Percentiles rank a stretch among this genome's conserved stretches.
Evolutionary conservation across 2,329 filamentous ascomycete genomes (phyloP).

Genomic region (Epichloe typhina): DNA sequence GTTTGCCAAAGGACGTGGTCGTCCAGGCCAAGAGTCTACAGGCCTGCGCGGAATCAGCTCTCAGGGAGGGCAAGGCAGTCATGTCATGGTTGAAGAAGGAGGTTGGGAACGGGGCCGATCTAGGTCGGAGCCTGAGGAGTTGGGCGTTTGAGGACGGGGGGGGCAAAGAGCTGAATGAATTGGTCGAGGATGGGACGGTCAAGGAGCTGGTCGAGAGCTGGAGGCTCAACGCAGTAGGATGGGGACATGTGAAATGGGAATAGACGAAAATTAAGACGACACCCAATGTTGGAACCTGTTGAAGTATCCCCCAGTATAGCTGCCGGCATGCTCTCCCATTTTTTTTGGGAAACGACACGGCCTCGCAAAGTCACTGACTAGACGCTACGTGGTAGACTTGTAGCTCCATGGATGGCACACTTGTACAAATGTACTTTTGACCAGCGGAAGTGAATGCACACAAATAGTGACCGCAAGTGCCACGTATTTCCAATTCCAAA

Average conservation of each 20-base stretch:
- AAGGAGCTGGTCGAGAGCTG: conserved; percentile 20
- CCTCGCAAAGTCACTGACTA: too few species aligned
- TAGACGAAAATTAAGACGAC: conserved; percentile 5
- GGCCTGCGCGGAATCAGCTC: conserved; percentile 14
- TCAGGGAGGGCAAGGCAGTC: conserved; percentile 20
- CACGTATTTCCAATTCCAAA: too few species aligned
- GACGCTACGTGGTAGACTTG: too few species aligned
- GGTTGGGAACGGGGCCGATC: conserved; percentile 11
- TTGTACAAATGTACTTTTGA: too few species aligned
- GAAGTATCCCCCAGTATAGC: too few species aligned
- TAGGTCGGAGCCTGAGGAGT: conserved; percentile 13
- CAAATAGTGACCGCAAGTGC: too few species aligned
- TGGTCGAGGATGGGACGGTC: conserved; percentile 15
- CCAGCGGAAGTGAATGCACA: too few species aligned
- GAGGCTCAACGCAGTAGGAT: conserved; percentile 21
- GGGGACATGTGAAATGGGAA: conserved; percentile 21
- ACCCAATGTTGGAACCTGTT: neutral
- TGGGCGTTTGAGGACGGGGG: conserved; percentile 17
- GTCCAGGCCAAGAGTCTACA: conserved; percentile 22
- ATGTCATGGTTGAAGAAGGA: conserved; percentile 18
- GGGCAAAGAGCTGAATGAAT: conserved; percentile 9
- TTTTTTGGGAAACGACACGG: too few species aligned
- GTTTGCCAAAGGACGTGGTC: conserved; percentile 24
- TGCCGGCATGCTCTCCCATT: too few species aligned
- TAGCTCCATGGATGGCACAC: too few species aligned